Evolutionary conservation across 306 rosid species (phyloP).

Genomic region (Cucurbita pepo): DNA sequence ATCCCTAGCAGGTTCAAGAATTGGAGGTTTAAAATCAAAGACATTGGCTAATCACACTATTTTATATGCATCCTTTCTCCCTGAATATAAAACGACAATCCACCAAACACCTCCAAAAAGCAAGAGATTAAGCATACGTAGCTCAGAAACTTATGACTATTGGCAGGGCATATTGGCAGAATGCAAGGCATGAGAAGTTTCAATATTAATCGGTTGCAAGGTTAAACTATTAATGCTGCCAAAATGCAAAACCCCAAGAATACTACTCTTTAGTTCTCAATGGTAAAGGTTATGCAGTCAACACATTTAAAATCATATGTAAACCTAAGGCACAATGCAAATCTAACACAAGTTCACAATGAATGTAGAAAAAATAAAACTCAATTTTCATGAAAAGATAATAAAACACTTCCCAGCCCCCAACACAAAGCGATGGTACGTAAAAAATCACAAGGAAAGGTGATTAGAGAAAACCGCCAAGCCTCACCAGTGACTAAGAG

Average conservation of each 20-base stretch:
- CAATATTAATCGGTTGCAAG: background rate
- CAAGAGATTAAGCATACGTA: background rate
- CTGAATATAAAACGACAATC: too few species aligned
- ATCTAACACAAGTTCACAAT: background rate
- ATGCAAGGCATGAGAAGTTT: background rate
- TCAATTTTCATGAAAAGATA: background rate
- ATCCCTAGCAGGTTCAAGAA: background rate
- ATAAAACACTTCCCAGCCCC: background rate
- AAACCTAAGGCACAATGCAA: background rate
- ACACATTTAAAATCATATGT: background rate
- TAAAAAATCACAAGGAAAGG: background rate
- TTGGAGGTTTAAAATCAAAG: background rate
- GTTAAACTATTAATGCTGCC: background rate
- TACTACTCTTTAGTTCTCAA: background rate
- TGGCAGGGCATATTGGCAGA: background rate
- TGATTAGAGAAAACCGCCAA: background rate
- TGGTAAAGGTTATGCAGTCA: background rate
- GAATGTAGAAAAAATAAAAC: background rate
- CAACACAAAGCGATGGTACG: background rate
- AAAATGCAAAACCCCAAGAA: background rate
- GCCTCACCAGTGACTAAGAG: conserved; percentile 52
- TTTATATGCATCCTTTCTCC: background rate
- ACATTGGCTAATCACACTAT: background rate
- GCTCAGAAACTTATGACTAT: background rate
- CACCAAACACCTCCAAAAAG: background rate